Conservation (phyloP, 2,329 filamentous ascomycete genomes). For the Berkeleyomyces basicola region DNA sequence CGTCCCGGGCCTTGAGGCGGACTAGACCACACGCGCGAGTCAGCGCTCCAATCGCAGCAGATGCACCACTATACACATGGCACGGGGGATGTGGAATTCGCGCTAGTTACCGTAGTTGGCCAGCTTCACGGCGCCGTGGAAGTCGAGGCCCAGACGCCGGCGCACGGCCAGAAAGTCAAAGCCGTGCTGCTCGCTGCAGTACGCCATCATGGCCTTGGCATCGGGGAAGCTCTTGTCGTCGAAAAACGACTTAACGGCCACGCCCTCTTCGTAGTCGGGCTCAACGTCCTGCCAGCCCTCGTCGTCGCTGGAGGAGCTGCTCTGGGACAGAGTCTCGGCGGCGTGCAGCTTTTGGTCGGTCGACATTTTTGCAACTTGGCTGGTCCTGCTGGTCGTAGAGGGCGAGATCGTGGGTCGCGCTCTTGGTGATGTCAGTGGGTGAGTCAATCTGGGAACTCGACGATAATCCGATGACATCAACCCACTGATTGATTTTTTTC, state of each 20-base stretch:
- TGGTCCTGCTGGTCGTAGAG: neutral
- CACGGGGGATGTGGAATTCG: neutral
- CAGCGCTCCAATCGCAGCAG: neutral
- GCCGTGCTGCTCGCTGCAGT: conserved; percentile 47
- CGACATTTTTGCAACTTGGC: conserved; percentile 1
- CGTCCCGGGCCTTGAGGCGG: conserved; percentile 30
- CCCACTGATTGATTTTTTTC: neutral
- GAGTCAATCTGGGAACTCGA: neutral
- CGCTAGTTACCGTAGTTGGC: conserved; percentile 44
- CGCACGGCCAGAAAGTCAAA: conserved; percentile 51
- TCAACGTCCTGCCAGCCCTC: conserved; percentile 40
- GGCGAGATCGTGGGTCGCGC: neutral
- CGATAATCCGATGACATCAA: neutral
- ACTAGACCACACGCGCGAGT: conserved; percentile 21
- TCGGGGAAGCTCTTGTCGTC: conserved; percentile 49
- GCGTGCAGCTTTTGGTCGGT: conserved; percentile 6
- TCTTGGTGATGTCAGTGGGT: neutral
- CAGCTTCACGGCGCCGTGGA: conserved; percentile 55
- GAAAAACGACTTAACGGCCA: conserved; percentile 50
- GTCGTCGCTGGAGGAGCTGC: conserved; percentile 22
- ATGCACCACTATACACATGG: neutral
- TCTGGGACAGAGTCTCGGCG: conserved; percentile 6
- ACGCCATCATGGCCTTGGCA: conserved; percentile 45
- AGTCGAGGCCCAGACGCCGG: conserved; percentile 46
- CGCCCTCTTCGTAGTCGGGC: conserved; percentile 43